Evolutionary conservation across 2,329 filamentous ascomycete species (phyloP), one percentile per base, ranked within the genome.

Genomic region (Scedosporium dehoogii): DNA sequence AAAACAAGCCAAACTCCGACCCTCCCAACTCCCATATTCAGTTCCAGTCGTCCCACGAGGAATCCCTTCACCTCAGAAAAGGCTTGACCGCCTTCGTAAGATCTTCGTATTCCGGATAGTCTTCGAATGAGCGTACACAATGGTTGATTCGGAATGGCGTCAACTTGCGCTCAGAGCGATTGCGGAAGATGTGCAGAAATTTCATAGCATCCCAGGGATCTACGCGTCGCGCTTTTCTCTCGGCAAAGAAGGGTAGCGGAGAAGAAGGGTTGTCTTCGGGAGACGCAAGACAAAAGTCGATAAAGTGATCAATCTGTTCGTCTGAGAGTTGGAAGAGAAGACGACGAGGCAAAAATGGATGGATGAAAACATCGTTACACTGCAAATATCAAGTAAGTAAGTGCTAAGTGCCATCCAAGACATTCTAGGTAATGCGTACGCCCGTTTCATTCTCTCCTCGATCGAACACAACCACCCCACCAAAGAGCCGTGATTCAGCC

Each of bases 381-480:
- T 58, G 27, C 4, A 23, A 21, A 42, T 14, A 12, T 3, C 3
- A n/a, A 14, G 16, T 18, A 56, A 14, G n/a, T n/a, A n/a, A n/a
- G n/a, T n/a, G n/a, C n/a, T n/a, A n/a, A n/a, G 18, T 41, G 9
- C 25, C 14, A 7, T 6, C 29, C 14, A 9, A 48, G 12, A 16
- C 25, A 27, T 16, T 27, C 16, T 4, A 46, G 29, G 27, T 33
- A 38, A 53, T 18, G 57, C 60, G 58, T 61, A 65, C 66, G 60
- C 67, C 67, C 14, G 55, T 58, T 5, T 65, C 67, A 29, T 60
- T 63, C 33, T 67, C 56, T 10, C 67, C 66, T 23, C 71, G 63
- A 58, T 72, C 68, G 62, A 72, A 73, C 1, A 72, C 48, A 6
- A 69, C 62, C 3, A 73, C 71, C 6, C 70, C 71, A 10, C 69